A percentile compares a stretch with the other conserved stretches of the same genome.
Conservation (phyloP, 176 grass and related monocot genomes). For the Hsuehochloa calcarea region DNA sequence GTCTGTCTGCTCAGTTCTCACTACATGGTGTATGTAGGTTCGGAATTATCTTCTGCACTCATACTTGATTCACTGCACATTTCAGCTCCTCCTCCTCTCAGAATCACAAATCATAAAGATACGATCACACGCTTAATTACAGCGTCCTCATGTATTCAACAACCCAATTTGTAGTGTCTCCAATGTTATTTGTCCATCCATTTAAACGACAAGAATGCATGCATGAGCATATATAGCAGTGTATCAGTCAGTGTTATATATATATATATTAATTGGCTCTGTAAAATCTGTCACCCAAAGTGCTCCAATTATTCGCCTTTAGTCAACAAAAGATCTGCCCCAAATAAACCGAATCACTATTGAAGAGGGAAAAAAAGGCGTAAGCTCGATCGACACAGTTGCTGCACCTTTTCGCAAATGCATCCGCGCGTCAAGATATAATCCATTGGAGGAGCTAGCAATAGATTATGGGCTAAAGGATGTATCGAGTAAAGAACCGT, state of each 20-base stretch:
- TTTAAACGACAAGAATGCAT: neutral
- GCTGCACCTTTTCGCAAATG: neutral
- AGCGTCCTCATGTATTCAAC: neutral
- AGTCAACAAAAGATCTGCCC: neutral
- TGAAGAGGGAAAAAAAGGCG: neutral
- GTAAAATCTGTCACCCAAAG: constrained; percentile 25
- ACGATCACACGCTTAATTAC: neutral
- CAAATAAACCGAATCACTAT: constrained; percentile 12
- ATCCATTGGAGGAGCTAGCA: neutral
- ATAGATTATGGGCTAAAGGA: constrained; percentile 3
- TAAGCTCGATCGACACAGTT: neutral
- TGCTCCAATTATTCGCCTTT: constrained; percentile 32
- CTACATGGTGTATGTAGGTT: neutral
- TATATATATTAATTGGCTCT: neutral
- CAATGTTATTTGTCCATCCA: neutral
- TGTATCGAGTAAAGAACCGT: constrained; percentile 2
- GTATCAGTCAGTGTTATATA: neutral
- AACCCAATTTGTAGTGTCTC: neutral
- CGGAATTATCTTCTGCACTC: neutral
- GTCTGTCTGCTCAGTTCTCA: neutral
- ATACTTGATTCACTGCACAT: neutral
- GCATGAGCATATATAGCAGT: neutral
- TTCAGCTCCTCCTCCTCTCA: neutral
- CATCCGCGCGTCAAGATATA: no score
- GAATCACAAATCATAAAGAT: neutral